A percentile compares a stretch with the other conserved stretches of the same genome.
phyloP scores from a whole-genome alignment of 495 filamentous ascomycete species.

The Aspergillus nidulans region DNA sequence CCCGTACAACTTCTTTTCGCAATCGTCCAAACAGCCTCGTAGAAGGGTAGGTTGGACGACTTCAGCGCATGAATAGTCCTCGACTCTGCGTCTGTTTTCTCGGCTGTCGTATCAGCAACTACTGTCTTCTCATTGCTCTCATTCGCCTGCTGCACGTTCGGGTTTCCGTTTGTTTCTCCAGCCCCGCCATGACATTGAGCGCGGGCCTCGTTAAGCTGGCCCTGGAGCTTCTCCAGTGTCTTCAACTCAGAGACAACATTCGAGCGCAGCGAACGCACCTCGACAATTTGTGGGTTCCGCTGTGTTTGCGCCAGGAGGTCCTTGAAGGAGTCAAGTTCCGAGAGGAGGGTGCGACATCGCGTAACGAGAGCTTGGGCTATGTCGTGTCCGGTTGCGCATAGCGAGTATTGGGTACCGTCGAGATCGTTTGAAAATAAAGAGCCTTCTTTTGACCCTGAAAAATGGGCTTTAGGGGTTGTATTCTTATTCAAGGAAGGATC shows the following conservation, averaged over 20 bases:
- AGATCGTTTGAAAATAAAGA: background rate
- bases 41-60: constrained; percentile 56
- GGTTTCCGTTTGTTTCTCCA: background rate
- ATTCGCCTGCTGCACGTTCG: background rate
- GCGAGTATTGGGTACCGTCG: background rate
- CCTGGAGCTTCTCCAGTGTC: constrained; percentile 44
- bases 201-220: constrained; percentile 18
- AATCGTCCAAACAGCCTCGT: constrained; percentile 51
- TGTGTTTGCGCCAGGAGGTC: constrained; percentile 37
- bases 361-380: constrained; percentile 29
- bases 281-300: constrained; percentile 48
- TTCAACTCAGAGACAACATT: constrained; percentile 46
- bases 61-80: constrained; percentile 43
- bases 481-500: background rate
- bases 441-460: background rate
- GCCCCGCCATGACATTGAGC: background rate
- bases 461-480: background rate
- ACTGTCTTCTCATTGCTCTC: constrained; percentile 13
- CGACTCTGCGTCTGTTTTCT: constrained; percentile 15
- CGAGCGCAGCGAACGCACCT: constrained; percentile 47
- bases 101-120: background rate
- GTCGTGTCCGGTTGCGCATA: background rate
- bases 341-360: constrained; percentile 40
- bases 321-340: constrained; percentile 46
- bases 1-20: constrained; percentile 43